A percentile compares a stretch with the other conserved stretches of the same genome.
These are phyloP conservation scores for Trichoderma semiorbis DNA, from an alignment of 2,329 filamentous ascomycete species.

Conservation along the genomic window DNA sequence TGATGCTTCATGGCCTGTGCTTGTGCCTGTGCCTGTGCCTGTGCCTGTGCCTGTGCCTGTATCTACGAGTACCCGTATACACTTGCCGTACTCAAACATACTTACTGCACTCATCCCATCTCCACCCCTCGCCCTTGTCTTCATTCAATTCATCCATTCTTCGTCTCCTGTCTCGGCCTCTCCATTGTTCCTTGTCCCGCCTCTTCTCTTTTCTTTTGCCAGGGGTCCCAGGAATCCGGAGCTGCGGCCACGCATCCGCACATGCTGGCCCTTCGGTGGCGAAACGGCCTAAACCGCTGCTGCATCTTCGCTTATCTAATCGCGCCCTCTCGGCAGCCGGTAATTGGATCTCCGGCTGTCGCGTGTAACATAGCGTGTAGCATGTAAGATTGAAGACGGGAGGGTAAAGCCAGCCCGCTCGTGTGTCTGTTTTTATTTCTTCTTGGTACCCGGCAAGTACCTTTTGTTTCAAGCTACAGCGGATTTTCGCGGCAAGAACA, in stretches of 20 bases:
- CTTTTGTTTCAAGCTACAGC: neutral
- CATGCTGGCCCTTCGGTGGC: neutral
- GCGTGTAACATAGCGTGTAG: neutral
- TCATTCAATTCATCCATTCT: neutral
- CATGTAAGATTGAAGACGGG: too few species aligned
- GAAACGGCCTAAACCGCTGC: neutral
- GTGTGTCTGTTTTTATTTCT: neutral
- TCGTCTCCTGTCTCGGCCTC: neutral
- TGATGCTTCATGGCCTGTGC: neutral
- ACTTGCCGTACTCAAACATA: neutral
- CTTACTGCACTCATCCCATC: neutral
- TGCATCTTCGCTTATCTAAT: conserved; percentile 2
- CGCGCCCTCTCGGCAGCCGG: neutral
- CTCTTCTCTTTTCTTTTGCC: neutral
- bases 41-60: neutral
- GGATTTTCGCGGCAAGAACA: neutral
- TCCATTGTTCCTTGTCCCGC: neutral
- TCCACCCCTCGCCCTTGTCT: neutral
- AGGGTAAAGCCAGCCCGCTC: too few species aligned
- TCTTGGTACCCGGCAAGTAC: neutral
- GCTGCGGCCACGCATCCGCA: neutral
- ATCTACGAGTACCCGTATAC: neutral
- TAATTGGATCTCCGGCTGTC: conserved; percentile 2
- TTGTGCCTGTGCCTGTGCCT: neutral
- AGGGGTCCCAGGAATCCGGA: neutral